These are phyloP conservation scores for Mycena amicta DNA, from an alignment of 768 basidiomycete genomes.

Conservation along the genomic window DNA sequence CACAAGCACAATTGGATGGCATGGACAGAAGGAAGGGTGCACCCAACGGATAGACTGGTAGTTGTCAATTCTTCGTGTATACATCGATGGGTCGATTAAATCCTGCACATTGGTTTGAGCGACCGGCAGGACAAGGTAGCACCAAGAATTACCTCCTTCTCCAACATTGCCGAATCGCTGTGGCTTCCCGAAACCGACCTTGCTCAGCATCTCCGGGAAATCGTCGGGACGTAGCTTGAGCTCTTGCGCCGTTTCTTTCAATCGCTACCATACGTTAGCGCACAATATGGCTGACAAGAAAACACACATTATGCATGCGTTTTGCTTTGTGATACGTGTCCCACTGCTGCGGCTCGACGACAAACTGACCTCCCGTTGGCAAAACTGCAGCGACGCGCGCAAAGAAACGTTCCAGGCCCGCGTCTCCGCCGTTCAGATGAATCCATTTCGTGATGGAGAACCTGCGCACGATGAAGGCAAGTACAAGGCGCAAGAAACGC, in stretches of 20 bases:
- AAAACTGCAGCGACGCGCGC: constrained; percentile 58
- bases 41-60: constrained; percentile 85
- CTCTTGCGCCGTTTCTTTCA: constrained; percentile 61
- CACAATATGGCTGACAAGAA: constrained; percentile 3
- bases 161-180: constrained; percentile 56
- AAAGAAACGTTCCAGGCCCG: constrained; percentile 71
- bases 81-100: constrained; percentile 67
- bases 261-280: constrained; percentile 34
- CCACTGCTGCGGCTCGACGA: constrained; percentile 88
- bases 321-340: constrained; percentile 80
- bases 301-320: constrained; percentile 59
- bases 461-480: constrained; percentile 36
- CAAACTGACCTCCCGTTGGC: constrained; percentile 62
- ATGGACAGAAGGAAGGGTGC: no score
- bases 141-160: constrained; percentile 55
- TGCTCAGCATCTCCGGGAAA: constrained; percentile 55
- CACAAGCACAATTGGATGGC: no score
- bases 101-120: constrained; percentile 36
- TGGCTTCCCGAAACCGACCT: constrained; percentile 63
- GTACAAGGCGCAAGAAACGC: neutral
- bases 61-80: constrained; percentile 48
- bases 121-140: neutral
- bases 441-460: constrained; percentile 94
- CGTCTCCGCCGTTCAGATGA: constrained; percentile 80
- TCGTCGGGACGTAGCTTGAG: constrained; percentile 64